Evolutionary conservation across 1,139 yeast genomes (phyloP), one percentile per base, ranked within the genome.

Genomic region (Debaryomyces subglobosus): DNA sequence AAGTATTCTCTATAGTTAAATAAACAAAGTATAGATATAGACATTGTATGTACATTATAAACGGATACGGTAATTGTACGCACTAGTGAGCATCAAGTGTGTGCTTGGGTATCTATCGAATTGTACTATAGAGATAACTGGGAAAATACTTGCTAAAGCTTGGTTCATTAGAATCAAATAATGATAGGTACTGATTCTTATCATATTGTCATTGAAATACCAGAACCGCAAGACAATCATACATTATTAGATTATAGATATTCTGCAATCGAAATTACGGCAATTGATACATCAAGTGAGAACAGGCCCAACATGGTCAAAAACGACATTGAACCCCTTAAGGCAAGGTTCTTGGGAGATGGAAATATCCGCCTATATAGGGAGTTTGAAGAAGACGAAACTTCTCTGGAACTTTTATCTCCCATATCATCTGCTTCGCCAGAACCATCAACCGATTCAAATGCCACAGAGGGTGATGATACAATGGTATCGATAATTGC

Each of bases 401-500:
- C 40, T 27, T 54, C 49, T 0, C 40, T 46, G 16, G 50, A 39
- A 33, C 32, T 35, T n/a, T 37, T 29, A 7, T 25, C 46, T 10
- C 42, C 42, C 18, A n/a, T 38, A 7, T 15, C 25, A 10, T 10
- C 33, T 16, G 34, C 18, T 16, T 12, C 38, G 25, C 25, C 32
- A 16, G 23, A 24, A 10, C 40, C 36, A 16, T 38, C 6, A n/a
- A 10, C 20, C 6, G 7, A 30, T 21, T 24, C 33, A 16, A 27
- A 39, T n/a, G 38, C 37, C 30, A 39, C 40, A 18, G 55, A 60
- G 2, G 84, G 82, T 1, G 87, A 84, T 58, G 84, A 78, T 34
- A 81, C 87, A 0, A 84, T 88, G 69, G 79, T 89, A 5, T 84
- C 96, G 0, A 87, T 92, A 21, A 68, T 91, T 25, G 94, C 96